phyloP scores from a whole-genome alignment of 2,329 filamentous ascomycete species.

The Amylocarpus encephaloides region DNA sequence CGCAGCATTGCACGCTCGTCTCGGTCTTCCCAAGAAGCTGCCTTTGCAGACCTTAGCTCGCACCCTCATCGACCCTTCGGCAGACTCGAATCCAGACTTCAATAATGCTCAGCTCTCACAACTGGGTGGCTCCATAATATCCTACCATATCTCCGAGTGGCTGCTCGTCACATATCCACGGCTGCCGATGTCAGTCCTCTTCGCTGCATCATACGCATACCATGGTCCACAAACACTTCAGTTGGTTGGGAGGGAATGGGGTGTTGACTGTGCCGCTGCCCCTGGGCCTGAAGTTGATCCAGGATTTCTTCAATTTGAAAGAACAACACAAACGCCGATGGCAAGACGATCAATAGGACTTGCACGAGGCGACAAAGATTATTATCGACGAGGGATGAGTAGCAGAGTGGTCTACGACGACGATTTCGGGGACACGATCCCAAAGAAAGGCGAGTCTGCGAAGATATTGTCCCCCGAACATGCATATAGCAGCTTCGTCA shows the following conservation, averaged over 20 bases:
- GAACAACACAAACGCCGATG: constrained; percentile 38
- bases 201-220: constrained; percentile 79
- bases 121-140: constrained; percentile 75
- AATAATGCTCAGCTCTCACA: constrained; percentile 83
- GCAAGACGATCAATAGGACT: constrained; percentile 44
- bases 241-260: constrained; percentile 77
- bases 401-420: constrained; percentile 77
- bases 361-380: constrained; percentile 44
- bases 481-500: constrained; percentile 71
- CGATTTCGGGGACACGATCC: constrained; percentile 67
- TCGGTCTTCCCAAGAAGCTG: constrained; percentile 73
- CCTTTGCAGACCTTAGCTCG: constrained; percentile 82
- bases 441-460: constrained; percentile 23
- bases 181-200: constrained; percentile 80
- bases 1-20: constrained; percentile 82
- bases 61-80: constrained; percentile 77
- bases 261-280: constrained; percentile 77
- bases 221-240: constrained; percentile 68
- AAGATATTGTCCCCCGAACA: constrained; percentile 27
- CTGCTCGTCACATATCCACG: constrained; percentile 86
- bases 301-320: constrained; percentile 75
- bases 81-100: constrained; percentile 71
- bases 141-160: constrained; percentile 84
- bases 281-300: constrained; percentile 90
- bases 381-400: constrained; percentile 63